A percentile compares a stretch with the other conserved stretches of the same genome.
Conservation (phyloP, 805 yeast species). For the Isabelozyma gotoi region DNA sequence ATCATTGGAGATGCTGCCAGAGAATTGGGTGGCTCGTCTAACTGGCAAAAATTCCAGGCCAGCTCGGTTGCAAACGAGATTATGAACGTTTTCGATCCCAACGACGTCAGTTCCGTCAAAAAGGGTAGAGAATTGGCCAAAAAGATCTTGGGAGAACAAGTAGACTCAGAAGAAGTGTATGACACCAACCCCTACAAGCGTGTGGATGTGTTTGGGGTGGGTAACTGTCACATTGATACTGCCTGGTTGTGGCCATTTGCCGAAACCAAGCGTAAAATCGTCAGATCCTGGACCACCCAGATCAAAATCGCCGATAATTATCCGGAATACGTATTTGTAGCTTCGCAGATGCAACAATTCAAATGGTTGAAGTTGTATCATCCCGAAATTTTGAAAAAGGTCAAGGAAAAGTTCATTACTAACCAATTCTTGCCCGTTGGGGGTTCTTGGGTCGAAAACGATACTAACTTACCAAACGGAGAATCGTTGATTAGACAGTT, state of each 20-base stretch:
- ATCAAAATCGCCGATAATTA: constrained; percentile 78
- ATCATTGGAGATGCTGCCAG: constrained; percentile 89
- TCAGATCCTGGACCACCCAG: constrained; percentile 94
- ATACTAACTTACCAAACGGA: constrained; percentile 93
- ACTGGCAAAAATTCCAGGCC: constrained; percentile 82
- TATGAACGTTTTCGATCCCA: constrained; percentile 79
- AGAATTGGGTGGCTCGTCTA: constrained; percentile 65
- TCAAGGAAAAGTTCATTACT: constrained; percentile 63
- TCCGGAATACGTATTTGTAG: constrained; percentile 92
- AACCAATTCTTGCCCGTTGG: constrained; percentile 89
- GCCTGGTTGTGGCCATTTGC: constrained; percentile 99
- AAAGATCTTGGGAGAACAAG: constrained; percentile 61
- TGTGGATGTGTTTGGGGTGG: constrained; percentile 77
- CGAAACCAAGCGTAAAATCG: constrained; percentile 89
- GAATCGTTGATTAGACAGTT: constrained; percentile 89
- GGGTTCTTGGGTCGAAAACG: constrained; percentile 98
- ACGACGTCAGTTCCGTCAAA: constrained; percentile 54
- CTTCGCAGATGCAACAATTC: constrained; percentile 95
- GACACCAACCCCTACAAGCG: constrained; percentile 34
- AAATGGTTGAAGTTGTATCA: constrained; percentile 88
- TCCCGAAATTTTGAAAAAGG: constrained; percentile 69
- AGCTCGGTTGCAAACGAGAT: constrained; percentile 76
- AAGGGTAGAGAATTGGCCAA: constrained; percentile 68
- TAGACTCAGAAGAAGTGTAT: constrained; percentile 67
- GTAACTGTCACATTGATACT: constrained; percentile 96